Conservation (phyloP, 345 rosid species). For the Boechera stricta region DNA sequence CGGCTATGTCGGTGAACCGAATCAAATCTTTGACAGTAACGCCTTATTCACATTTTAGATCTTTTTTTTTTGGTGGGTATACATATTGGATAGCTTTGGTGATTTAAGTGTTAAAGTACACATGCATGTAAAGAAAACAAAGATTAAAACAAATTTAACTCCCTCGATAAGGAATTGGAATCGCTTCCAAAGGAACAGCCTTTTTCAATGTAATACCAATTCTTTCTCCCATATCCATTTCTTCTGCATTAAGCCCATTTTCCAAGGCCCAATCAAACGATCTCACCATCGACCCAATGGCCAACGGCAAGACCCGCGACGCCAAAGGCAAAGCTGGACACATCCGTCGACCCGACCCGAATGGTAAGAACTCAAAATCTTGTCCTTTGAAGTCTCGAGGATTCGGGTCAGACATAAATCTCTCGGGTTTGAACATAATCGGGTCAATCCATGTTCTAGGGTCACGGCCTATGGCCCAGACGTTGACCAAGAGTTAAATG, state of each 20-base stretch:
- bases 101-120: background rate
- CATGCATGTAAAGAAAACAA: background rate
- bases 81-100: background rate
- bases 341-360: constrained; percentile 87
- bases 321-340: constrained; percentile 81
- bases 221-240: constrained; percentile 71
- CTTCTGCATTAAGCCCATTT: constrained; percentile 50
- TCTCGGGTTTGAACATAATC: constrained; percentile 63
- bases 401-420: constrained; percentile 55
- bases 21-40: no score
- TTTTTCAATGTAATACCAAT: constrained; percentile 75
- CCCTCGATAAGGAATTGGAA: constrained; percentile 53
- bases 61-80: background rate
- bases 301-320: constrained; percentile 65
- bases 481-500: constrained; percentile 65
- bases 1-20: no score
- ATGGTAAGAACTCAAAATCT: constrained; percentile 72
- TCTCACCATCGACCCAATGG: constrained; percentile 64
- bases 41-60: background rate
- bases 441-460: constrained; percentile 68
- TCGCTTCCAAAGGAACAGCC: constrained; percentile 61
- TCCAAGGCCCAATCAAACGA: constrained; percentile 70
- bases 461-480: constrained; percentile 72
- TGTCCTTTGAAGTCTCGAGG: constrained; percentile 65
- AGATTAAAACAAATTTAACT: background rate